Base-by-base conservation (phyloP, 345 rosid species). In the Populus alba region DNA sequence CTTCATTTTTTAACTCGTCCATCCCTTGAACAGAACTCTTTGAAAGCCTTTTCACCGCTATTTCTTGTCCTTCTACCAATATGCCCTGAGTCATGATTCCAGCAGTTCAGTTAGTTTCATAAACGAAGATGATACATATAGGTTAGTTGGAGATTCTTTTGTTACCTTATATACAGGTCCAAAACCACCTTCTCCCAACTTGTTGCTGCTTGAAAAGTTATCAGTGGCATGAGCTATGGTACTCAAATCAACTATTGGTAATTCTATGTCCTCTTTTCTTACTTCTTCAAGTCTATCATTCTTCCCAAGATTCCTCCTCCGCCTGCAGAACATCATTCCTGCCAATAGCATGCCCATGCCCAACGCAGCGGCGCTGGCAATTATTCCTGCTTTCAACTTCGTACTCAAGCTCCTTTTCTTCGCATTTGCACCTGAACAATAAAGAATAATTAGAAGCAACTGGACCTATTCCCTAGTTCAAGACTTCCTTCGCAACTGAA, bases 21-120 rank as follows among this genome's bases (percentile, higher is more conserved):
- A 77, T 15, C 5, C 75, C 80, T 70, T 77, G 80, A 12, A 69
- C 53, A 25, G 70, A 77, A 61, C 47, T 57, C 29, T 33, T 70
- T 20, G 80, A 70, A 3, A 77, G 75, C 59, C 80, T 77, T 41
- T 77, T 77, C 33, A 77, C 75, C 11, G 80, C 75, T 5, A 71
- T 6, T 77, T 77, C 70, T 61, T 61, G 69, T 18, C 74, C 74
- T 49, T 31, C 74, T 29, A 35, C 5, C 38, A 51, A 49, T 20
- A 22, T 51, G n/a, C 63, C 74, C 63, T 71, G 12, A 7, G 22
- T 22, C 71, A 38, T n/a, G 20, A 35, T 38, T 5, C 22, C 20
- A 20, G 8, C 20, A 8, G 0, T 0, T n/a, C 31, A 1, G 35
- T n/a, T 63, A 11, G 67, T 63, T 63, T 27, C 31, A n/a, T 0